Percentiles rank a stretch among this genome's conserved stretches.
These are phyloP conservation scores for Mucor indicus DNA, from an alignment of 371 early-diverging fungal species.

Conservation along the genomic window DNA sequence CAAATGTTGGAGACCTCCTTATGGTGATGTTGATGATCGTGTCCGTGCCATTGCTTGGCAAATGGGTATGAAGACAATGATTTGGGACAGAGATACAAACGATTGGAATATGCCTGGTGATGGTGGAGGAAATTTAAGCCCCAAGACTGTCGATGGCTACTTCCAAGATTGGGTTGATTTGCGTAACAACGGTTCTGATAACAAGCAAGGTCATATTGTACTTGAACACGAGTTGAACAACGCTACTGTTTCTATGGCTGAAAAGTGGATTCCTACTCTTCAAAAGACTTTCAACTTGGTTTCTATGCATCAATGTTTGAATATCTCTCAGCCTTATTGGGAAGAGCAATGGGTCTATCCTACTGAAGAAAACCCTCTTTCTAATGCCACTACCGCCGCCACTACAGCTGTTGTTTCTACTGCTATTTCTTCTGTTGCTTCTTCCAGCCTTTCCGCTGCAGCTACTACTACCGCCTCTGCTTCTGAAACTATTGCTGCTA, in stretches of 20 bases:
- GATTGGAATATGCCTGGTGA: slow-evolving; percentile 49
- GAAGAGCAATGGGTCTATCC: slow-evolving; percentile 41
- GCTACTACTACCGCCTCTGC: background rate
- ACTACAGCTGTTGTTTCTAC: background rate
- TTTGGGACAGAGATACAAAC: slow-evolving; percentile 48
- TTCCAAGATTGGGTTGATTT: slow-evolving; percentile 38
- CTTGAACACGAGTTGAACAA: slow-evolving; percentile 50
- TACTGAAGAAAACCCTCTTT: slow-evolving; percentile 2
- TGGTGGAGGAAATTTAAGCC: slow-evolving; percentile 38
- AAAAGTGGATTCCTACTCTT: slow-evolving; percentile 39
- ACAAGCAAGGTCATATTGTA: slow-evolving; percentile 38
- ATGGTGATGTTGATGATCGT: slow-evolving; percentile 54
- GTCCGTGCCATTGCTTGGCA: slow-evolving; percentile 53
- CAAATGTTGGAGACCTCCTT: slow-evolving; percentile 56
- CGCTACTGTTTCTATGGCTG: slow-evolving; percentile 36
- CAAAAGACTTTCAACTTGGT: slow-evolving; percentile 41
- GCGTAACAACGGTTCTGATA: slow-evolving; percentile 28
- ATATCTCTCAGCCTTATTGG: slow-evolving; percentile 51
- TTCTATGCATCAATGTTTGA: slow-evolving; percentile 47
- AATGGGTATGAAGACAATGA: slow-evolving; percentile 43
- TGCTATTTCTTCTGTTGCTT: background rate
- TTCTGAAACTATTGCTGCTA: background rate
- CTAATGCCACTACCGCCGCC: background rate
- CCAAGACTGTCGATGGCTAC: slow-evolving; percentile 33
- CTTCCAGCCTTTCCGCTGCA: background rate